Evolutionary conservation across 179 eudicot species (phyloP), one percentile per base, ranked within the genome.

Genomic region (Sideroxylon spinosum): DNA sequence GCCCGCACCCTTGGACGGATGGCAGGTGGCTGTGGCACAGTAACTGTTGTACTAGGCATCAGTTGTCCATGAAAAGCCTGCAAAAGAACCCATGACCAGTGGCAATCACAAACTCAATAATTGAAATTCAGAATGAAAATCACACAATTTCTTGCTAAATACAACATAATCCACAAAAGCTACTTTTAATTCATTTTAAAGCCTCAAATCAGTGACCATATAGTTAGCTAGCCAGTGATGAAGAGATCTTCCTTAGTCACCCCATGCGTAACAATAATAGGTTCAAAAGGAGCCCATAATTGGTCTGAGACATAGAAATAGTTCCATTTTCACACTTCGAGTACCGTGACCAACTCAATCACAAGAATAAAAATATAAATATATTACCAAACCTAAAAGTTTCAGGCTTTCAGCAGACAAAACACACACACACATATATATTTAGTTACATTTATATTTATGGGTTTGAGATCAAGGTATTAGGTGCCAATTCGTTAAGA

Each of bases 1-100:
- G 98, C 98, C 63, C 98, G 88, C 72, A 93, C 98, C 85, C 97
- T 86, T 44, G 98, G 98, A 12, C 98, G 88, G 75, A 90, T 86
- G 71, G 87, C 75, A 72, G 98, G 98, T 26, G 92, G 97, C 56
- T 95, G 97, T 53, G 98, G 90, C 70, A 85, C 84, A 26, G 82
- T 77, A 6, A 85, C 89, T 62, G 91, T 78, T 56, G 91, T 82
- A 84, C 90, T 85, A 25, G 85, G 71, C 48, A 86, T 80, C 23
- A 88, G 82, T 53, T 90, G 97, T 57, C 97, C 89, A 79, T 87
- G 97, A 80, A 88, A 91, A 72, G 77, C 79, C 98, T 93, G 88
- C 82, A 62, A 72, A 75, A 48, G 3, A 74, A 78, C 19, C 32
- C 67, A 64, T 2, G 32, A 32, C 66, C n/a, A 26, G 68, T 17